These are phyloP conservation scores for Saprolegnia diclina DNA, from an alignment of 352 stramenopile species.

Conservation along the genomic window DNA sequence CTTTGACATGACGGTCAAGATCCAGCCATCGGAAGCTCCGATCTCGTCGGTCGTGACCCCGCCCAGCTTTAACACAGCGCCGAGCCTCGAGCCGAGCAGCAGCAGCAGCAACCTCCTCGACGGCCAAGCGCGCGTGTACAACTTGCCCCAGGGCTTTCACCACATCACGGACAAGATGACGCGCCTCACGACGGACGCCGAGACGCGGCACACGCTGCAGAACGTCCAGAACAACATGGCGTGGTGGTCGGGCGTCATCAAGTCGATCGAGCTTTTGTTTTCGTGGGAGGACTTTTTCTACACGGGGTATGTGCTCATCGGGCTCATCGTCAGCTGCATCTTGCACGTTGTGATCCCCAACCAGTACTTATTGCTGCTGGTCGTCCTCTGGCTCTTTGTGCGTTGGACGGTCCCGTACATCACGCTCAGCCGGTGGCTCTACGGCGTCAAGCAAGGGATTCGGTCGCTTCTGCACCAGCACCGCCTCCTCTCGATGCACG, in stretches of 20 bases:
- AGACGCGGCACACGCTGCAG: conserved; percentile 78
- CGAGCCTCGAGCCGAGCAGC: background rate
- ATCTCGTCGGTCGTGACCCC: background rate
- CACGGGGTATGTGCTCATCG: conserved; percentile 69
- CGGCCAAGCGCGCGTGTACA: conserved; percentile 69
- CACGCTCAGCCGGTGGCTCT: conserved; percentile 59
- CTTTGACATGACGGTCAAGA: conserved; percentile 39
- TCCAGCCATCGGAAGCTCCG: background rate
- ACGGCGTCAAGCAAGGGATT: conserved; percentile 57
- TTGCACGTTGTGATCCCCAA: conserved; percentile 81
- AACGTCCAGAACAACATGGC: conserved; percentile 86
- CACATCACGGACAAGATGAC: conserved; percentile 89
- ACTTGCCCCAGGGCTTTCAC: conserved; percentile 73
- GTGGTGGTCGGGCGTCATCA: conserved; percentile 80
- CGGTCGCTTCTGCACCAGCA: conserved; percentile 72
- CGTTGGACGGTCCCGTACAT: conserved; percentile 78
- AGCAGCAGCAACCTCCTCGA: conserved; percentile 16
- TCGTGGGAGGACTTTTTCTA: conserved; percentile 86
- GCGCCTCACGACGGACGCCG: conserved; percentile 74
- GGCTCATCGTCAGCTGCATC: conserved; percentile 78
- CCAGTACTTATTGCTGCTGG: conserved; percentile 69
- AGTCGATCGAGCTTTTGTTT: conserved; percentile 82
- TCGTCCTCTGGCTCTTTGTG: conserved; percentile 74
- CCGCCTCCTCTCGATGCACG: conserved; percentile 52
- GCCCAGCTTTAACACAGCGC: background rate